Conservation (phyloP, 495 filamentous ascomycete species). For the Chaetomium cochliodes region DNA sequence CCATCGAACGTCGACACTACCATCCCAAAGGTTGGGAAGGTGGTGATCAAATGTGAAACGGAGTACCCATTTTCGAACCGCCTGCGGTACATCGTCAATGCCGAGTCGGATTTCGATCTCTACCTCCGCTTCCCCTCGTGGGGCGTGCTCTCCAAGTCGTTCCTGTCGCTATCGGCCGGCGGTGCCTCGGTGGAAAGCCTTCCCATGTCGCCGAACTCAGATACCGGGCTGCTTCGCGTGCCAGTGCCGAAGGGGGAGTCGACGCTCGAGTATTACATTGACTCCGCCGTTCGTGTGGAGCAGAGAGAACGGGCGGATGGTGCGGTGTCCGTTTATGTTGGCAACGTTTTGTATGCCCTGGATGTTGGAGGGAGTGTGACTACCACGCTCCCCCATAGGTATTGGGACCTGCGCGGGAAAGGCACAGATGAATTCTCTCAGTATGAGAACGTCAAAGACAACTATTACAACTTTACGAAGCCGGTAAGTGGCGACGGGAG, state of each 20-base stretch:
- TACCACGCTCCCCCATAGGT: not conserved
- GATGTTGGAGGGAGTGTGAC: not conserved
- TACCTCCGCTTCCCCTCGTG: not conserved
- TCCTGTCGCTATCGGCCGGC: not conserved
- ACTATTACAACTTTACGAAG: not conserved
- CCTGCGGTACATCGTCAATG: not conserved
- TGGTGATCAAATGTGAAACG: not conserved
- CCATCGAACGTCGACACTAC: not conserved
- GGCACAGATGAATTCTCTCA: not conserved
- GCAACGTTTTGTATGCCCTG: not conserved
- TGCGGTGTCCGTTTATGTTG: not conserved
- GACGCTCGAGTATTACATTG: not conserved
- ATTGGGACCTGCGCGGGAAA: not conserved
- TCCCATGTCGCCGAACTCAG: not conserved
- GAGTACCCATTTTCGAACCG: not conserved
- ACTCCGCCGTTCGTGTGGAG: not conserved
- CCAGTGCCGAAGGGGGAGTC: not conserved
- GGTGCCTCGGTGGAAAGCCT: not conserved
- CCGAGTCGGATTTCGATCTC: not conserved
- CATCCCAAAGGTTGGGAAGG: not conserved
- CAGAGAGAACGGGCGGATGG: not conserved
- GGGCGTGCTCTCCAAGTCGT: not conserved
- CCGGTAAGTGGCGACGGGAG: not conserved
- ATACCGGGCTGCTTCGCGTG: not conserved
- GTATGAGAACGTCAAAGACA: not conserved